Conservation (phyloP, 768 basidiomycete species). For the Boletus huronensis region DNA sequence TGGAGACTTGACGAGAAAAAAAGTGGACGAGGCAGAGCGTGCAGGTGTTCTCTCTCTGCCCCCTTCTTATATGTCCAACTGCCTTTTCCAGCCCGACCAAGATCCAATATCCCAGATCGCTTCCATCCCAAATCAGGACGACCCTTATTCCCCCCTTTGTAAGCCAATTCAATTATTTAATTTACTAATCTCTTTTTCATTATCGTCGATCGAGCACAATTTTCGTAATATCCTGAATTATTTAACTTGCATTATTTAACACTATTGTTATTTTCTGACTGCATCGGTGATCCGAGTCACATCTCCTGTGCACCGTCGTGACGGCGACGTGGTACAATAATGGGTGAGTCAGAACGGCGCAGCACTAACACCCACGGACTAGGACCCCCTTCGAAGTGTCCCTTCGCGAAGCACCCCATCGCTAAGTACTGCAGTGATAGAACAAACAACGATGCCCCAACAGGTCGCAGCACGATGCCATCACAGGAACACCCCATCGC, state of each 20-base stretch:
- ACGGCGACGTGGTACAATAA: constrained; percentile 9
- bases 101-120: constrained; percentile 24
- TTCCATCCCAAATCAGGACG: constrained; percentile 9
- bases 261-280: constrained; percentile 5
- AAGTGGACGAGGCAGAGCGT: constrained; percentile 18
- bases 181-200: constrained; percentile 27
- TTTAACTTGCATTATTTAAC: constrained; percentile 10
- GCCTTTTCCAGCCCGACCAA: constrained; percentile 16
- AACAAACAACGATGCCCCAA: constrained; percentile 7
- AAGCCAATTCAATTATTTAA: constrained; percentile 33
- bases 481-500: constrained; percentile 23
- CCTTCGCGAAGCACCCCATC: constrained; percentile 19
- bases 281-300: constrained; percentile 8
- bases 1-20: constrained; percentile 13
- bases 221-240: constrained; percentile 19
- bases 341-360: constrained; percentile 20
- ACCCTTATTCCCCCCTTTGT: constrained; percentile 19
- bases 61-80: constrained; percentile 30
- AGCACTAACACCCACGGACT: constrained; percentile 18
- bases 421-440: constrained; percentile 8
- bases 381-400: not conserved
- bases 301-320: constrained; percentile 1
- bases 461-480: constrained; percentile 8
- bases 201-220: constrained; percentile 33
- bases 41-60: constrained; percentile 1